Conservation (phyloP, 2,329 filamentous ascomycete genomes). For the Penicillium sp. region DNA sequence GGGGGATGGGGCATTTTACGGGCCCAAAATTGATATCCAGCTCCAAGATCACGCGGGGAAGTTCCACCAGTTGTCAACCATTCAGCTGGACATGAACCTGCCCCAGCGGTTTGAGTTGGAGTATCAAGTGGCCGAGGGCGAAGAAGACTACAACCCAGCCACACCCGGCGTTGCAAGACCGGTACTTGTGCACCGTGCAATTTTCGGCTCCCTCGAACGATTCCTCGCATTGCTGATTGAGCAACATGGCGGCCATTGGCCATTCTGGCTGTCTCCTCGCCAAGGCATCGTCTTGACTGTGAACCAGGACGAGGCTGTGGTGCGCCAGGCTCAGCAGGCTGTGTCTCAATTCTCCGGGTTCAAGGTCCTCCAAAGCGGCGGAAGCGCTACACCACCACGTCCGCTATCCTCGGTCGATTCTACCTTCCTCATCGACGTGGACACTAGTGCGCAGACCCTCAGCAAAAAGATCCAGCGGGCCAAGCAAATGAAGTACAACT, state of each 20-base stretch:
- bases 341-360: conserved; percentile 47
- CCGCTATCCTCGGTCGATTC: conserved; percentile 48
- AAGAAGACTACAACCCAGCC: conserved; percentile 35
- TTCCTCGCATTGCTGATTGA: conserved; percentile 82
- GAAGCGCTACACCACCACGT: conserved; percentile 24
- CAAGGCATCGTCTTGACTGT: conserved; percentile 71
- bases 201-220: conserved; percentile 76
- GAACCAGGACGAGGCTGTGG: conserved; percentile 47
- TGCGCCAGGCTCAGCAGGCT: conserved; percentile 46
- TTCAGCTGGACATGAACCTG: conserved; percentile 85
- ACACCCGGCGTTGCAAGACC: conserved; percentile 58
- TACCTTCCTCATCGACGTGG: conserved; percentile 64
- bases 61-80: conserved; percentile 81
- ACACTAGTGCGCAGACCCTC: conserved; percentile 57
- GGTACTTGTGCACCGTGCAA: conserved; percentile 77
- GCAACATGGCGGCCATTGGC: conserved; percentile 72
- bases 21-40: conserved; percentile 85
- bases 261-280: conserved; percentile 80
- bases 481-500: conserved; percentile 64
- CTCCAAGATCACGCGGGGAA: conserved; percentile 74
- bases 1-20: conserved; percentile 84
- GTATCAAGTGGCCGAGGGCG: conserved; percentile 54
- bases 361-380: conserved; percentile 23
- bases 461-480: conserved; percentile 67
- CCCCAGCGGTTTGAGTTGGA: conserved; percentile 73